phyloP scores from a whole-genome alignment of 768 basidiomycete genomes.

The Chalciporus chontae region DNA sequence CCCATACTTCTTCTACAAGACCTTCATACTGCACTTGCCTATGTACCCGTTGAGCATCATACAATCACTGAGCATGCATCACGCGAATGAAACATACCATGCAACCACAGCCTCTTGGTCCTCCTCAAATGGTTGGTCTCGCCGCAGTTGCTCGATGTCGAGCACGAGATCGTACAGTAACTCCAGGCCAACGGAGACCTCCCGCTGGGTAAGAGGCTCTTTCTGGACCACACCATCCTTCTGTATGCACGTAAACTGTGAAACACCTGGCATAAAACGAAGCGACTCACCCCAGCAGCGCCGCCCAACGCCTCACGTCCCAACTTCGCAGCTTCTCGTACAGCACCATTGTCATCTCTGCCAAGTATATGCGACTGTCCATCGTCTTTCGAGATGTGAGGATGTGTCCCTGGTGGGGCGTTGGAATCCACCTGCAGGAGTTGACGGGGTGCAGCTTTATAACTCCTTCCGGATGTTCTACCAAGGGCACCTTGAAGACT shows the following conservation, averaged over 20 bases:
- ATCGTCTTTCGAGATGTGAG: conserved; percentile 54
- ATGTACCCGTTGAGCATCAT: conserved; percentile 3
- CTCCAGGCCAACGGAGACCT: conserved; percentile 78
- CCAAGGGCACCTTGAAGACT: conserved; percentile 92
- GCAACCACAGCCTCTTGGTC: conserved; percentile 41
- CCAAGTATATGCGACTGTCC: conserved; percentile 22
- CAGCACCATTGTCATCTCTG: conserved; percentile 49
- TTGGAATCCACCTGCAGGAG: conserved; percentile 82
- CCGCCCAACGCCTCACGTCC: conserved; percentile 70
- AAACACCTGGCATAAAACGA: background rate
- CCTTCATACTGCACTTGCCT: conserved; percentile 59
- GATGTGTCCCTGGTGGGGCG: conserved; percentile 40
- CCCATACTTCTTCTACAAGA: conserved; percentile 73
- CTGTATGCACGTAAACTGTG: conserved; percentile 31
- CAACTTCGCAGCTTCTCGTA: conserved; percentile 70
- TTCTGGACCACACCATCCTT: conserved; percentile 58
- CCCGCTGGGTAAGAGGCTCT: conserved; percentile 75
- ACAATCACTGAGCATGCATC: background rate
- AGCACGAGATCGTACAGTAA: conserved; percentile 81
- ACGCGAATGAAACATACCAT: conserved; percentile 40
- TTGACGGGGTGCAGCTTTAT: conserved; percentile 95
- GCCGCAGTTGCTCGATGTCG: conserved; percentile 77
- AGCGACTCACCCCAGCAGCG: conserved; percentile 45
- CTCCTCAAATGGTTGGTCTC: conserved; percentile 63
- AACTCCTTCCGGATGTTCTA: conserved; percentile 88